Percentiles rank a stretch among this genome's conserved stretches.
phyloP scores from a whole-genome alignment of 2,329 filamentous ascomycete species.

The Alternaria arbusti region DNA sequence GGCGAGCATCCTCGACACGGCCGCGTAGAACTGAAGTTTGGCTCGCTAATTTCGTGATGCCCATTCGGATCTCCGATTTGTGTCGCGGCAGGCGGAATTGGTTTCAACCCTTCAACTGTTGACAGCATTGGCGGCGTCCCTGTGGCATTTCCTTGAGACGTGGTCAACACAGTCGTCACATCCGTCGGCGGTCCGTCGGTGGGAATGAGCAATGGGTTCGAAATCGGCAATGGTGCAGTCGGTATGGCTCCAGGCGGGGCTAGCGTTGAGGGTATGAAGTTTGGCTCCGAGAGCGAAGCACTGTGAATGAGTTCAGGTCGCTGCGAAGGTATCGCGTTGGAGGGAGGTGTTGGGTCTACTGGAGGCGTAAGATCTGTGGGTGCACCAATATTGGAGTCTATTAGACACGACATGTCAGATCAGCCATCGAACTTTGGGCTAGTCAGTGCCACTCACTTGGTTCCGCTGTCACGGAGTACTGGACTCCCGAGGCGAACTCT shows the following conservation, averaged over 20 bases:
- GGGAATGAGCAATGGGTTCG: constrained; percentile 7
- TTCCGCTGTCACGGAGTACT: constrained; percentile 22
- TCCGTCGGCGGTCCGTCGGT: constrained; percentile 4
- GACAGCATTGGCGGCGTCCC: constrained; percentile 21
- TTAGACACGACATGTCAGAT: background rate
- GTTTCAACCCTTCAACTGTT: constrained; percentile 31
- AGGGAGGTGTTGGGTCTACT: background rate
- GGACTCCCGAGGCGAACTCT: background rate
- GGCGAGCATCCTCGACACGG: constrained; percentile 37
- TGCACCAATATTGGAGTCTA: constrained; percentile 6
- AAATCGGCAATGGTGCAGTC: constrained; percentile 4
- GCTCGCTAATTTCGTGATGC: constrained; percentile 41
- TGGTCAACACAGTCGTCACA: background rate
- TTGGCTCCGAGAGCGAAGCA: background rate
- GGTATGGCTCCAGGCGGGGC: background rate
- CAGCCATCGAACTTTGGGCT: background rate
- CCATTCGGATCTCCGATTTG: constrained; percentile 35
- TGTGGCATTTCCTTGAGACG: constrained; percentile 8
- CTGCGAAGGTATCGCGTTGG: constrained; percentile 15
- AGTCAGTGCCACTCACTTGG: constrained; percentile 21
- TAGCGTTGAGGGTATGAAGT: constrained; percentile 12
- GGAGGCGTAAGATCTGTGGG: constrained; percentile 10
- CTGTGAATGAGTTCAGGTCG: constrained; percentile 1
- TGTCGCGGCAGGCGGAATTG: constrained; percentile 31
- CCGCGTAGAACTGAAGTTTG: constrained; percentile 34